Percentiles rank a stretch among this genome's conserved stretches.
Evolutionary conservation across 148 eudicot species (phyloP).

Genomic region (Linanthus parryae): DNA sequence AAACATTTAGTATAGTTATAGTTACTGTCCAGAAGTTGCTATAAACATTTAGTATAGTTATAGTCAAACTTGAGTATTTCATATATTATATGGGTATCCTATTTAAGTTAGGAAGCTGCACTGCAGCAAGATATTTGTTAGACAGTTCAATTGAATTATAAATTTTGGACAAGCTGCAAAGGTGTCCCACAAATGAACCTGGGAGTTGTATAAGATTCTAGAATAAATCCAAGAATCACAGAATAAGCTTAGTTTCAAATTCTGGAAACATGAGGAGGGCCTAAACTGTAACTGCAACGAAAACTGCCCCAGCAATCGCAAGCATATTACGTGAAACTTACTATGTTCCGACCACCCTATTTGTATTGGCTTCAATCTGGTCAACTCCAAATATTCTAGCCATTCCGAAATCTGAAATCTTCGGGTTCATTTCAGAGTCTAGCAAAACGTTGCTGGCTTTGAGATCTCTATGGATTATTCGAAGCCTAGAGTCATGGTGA

Average conservation of each 20-base stretch:
- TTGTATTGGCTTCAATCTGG: slow-evolving; percentile 10
- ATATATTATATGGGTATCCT: neutral
- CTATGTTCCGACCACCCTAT: slow-evolving; percentile 13
- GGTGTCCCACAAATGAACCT: no score
- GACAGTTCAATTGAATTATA: no score
- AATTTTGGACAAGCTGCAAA: no score
- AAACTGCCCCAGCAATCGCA: no score
- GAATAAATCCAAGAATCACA: no score
- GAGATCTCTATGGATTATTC: slow-evolving; percentile 10
- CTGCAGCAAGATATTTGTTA: neutral
- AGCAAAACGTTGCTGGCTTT: slow-evolving; percentile 10
- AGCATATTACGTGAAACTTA: no score
- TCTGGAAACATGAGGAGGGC: no score
- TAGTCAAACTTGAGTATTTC: neutral
- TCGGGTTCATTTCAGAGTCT: slow-evolving; percentile 8
- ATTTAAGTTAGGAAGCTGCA: neutral
- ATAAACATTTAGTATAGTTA: neutral
- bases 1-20: no score
- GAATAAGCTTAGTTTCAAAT: no score
- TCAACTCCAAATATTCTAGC: slow-evolving; percentile 9
- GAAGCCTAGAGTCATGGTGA: slow-evolving; percentile 8
- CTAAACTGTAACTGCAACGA: no score
- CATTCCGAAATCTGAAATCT: slow-evolving; percentile 10
- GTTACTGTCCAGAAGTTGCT: no score
- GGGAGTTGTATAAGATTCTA: no score